phyloP scores from a whole-genome alignment of 768 basidiomycete genomes.

The Galerina marginata region DNA sequence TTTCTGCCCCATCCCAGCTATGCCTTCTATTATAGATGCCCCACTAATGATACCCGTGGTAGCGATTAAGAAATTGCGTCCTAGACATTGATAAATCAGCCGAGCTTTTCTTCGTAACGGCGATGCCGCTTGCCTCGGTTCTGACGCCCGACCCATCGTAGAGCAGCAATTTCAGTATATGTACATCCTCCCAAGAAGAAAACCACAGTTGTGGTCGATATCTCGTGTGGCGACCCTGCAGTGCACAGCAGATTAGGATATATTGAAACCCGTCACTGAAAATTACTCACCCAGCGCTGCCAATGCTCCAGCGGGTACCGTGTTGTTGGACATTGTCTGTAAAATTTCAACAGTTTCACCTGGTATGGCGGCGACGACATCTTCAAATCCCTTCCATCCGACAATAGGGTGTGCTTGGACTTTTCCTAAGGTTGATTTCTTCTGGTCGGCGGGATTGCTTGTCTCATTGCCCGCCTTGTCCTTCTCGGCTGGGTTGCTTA shows the following conservation, averaged over 20 bases:
- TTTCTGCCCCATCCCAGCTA: slow-evolving; percentile 44
- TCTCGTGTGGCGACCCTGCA: slow-evolving; percentile 42
- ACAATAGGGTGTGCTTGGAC: slow-evolving; percentile 89
- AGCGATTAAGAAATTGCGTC: slow-evolving; percentile 86
- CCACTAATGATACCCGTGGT: slow-evolving; percentile 93
- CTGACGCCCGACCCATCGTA: slow-evolving; percentile 90
- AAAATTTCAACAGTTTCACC: slow-evolving; percentile 86
- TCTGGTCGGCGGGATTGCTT: slow-evolving; percentile 44
- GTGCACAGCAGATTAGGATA: neutral
- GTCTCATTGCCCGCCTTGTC: slow-evolving; percentile 44
- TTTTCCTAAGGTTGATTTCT: slow-evolving; percentile 48
- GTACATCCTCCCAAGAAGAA: slow-evolving; percentile 99
- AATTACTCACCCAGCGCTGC: slow-evolving; percentile 18
- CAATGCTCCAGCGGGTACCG: slow-evolving; percentile 19
- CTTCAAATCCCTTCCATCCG: slow-evolving; percentile 98
- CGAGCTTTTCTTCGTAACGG: slow-evolving; percentile 11
- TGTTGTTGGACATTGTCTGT: slow-evolving; percentile 40
- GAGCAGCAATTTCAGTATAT: slow-evolving; percentile 94
- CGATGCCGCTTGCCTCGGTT: slow-evolving; percentile 62
- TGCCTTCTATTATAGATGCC: slow-evolving; percentile 68
- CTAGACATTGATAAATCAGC: slow-evolving; percentile 44
- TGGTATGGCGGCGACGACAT: slow-evolving; percentile 79
- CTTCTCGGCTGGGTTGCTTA: slow-evolving; percentile 78
- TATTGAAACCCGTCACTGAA: neutral
- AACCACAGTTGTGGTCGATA: slow-evolving; percentile 81